A percentile compares a stretch with the other conserved stretches of the same genome.
phyloP scores from a whole-genome alignment of 257 asterid genomes.

The Plantago major region DNA sequence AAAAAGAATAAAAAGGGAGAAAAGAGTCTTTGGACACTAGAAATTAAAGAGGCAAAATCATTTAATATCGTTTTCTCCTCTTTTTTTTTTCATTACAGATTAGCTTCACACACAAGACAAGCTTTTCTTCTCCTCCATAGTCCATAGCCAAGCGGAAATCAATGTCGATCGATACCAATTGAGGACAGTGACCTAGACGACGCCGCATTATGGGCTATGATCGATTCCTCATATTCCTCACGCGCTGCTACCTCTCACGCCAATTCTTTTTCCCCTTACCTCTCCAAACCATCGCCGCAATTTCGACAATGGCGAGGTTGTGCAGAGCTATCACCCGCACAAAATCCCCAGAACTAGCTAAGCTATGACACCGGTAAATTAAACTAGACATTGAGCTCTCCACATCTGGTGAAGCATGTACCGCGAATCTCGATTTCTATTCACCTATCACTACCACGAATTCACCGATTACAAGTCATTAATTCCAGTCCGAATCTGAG shows the following conservation, averaged over 20 bases:
- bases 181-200: slow-evolving; percentile 88
- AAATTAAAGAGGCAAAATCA: too few relatives aligned
- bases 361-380: slow-evolving; percentile 24
- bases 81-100: too few relatives aligned
- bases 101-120: too few relatives aligned
- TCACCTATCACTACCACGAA: slow-evolving; percentile 28
- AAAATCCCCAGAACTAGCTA: too few relatives aligned
- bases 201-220: slow-evolving; percentile 93
- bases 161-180: slow-evolving; percentile 45
- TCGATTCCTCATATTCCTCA: slow-evolving; percentile 63
- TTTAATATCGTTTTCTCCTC: too few relatives aligned
- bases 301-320: slow-evolving; percentile 37
- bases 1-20: too few relatives aligned
- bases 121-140: too few relatives aligned
- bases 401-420: slow-evolving; percentile 65
- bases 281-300: slow-evolving; percentile 45
- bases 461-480: slow-evolving; percentile 22
- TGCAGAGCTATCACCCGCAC: slow-evolving; percentile 55
- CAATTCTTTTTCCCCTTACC: slow-evolving; percentile 49
- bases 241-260: slow-evolving; percentile 40
- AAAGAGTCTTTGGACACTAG: too few relatives aligned
- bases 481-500: slow-evolving; percentile 34
- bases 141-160: too few relatives aligned
- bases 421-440: slow-evolving; percentile 39
- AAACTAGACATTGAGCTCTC: slow-evolving; percentile 37